Evolutionary conservation across 352 stramenopile species (phyloP).

Genomic region (Phytophthora tentaculata): DNA sequence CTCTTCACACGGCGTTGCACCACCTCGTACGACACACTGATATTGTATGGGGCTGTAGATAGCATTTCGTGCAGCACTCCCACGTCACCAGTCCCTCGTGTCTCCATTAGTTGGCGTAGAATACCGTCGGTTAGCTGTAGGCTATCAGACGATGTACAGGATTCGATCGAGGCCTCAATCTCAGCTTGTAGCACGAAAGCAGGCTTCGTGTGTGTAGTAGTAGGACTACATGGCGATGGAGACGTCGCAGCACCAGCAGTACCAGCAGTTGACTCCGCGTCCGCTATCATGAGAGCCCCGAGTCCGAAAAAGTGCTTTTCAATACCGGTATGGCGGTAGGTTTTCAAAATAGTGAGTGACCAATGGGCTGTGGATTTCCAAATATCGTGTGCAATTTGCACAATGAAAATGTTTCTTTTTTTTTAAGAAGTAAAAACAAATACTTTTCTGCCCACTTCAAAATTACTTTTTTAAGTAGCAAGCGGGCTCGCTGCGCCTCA

Average conservation of each 20-base stretch:
- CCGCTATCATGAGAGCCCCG: not conserved
- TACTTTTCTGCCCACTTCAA: too few relatives aligned
- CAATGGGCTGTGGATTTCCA: too few relatives aligned
- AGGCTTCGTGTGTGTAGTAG: not conserved
- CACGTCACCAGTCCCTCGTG: not conserved
- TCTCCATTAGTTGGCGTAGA: not conserved
- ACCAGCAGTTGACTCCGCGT: not conserved
- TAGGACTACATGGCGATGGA: not conserved
- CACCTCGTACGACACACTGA: not conserved
- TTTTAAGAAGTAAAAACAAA: too few relatives aligned
- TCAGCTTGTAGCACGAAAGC: not conserved
- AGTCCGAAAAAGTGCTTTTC: not conserved
- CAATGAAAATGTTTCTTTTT: too few relatives aligned
- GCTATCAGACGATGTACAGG: not conserved
- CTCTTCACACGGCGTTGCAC: not conserved
- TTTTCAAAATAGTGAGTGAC: too few relatives aligned
- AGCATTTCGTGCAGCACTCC: not conserved
- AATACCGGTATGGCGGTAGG: too few relatives aligned
- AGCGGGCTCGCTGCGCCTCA: too few relatives aligned
- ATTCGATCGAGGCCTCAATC: conserved; percentile 2
- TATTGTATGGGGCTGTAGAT: not conserved
- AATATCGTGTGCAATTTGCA: too few relatives aligned
- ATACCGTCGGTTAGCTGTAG: not conserved
- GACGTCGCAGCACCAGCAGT: not conserved
- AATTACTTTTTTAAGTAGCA: too few relatives aligned